These are phyloP conservation scores for Ramaria rubella DNA, from an alignment of 768 basidiomycete species.

Conservation along the genomic window DNA sequence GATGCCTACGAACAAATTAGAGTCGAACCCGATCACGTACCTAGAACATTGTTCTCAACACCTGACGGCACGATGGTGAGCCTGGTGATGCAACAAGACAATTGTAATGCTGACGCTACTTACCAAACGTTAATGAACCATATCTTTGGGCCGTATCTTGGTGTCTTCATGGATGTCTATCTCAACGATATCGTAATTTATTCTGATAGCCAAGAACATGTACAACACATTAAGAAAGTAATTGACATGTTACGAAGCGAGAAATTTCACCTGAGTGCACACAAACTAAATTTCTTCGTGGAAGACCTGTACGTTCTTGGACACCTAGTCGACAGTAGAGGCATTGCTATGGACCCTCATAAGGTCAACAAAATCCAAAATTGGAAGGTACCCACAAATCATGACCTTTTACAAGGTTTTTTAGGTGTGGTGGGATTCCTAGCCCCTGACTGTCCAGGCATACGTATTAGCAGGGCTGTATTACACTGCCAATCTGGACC, in stretches of 20 bases:
- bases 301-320: conserved; percentile 16
- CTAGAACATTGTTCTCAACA: conserved; percentile 26
- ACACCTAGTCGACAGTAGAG: conserved; percentile 15
- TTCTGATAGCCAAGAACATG: conserved; percentile 25
- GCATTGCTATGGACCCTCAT: conserved; percentile 20
- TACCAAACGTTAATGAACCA: conserved; percentile 13
- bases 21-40: conserved; percentile 1
- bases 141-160: conserved; percentile 16
- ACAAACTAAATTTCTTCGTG: conserved; percentile 24
- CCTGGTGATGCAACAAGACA: conserved; percentile 36
- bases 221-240: conserved; percentile 25
- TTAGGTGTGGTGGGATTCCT: conserved; percentile 18
- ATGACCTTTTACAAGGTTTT: conserved; percentile 13
- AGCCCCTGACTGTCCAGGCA: conserved; percentile 13
- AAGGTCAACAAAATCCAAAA: conserved; percentile 18
- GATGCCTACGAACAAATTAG: conserved; percentile 16
- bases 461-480: conserved; percentile 13
- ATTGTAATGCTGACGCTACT: conserved; percentile 35
- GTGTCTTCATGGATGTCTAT: conserved; percentile 18
- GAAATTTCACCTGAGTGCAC: conserved; percentile 27
- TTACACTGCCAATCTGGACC: conserved; percentile 12
- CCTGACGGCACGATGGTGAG: conserved; percentile 34
- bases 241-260: conserved; percentile 28
- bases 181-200: conserved; percentile 17
- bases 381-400: conserved; percentile 19